These are phyloP conservation scores for Inga laurina DNA, from an alignment of 306 rosid species.

Conservation along the genomic window DNA sequence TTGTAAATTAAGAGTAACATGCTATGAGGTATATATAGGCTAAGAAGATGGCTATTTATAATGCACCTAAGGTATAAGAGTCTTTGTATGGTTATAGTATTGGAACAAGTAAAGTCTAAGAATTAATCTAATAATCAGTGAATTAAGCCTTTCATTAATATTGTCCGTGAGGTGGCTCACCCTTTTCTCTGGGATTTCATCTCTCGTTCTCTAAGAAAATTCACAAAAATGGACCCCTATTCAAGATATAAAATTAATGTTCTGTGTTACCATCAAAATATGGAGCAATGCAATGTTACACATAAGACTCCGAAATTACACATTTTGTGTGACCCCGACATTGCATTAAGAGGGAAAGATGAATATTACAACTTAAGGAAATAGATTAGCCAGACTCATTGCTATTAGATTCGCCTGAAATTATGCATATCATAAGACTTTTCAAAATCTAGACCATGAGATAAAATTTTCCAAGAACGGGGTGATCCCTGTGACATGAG, in stretches of 20 bases:
- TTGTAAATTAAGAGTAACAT: neutral
- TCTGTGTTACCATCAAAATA: neutral
- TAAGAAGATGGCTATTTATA: neutral
- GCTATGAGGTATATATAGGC: neutral
- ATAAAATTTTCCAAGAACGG: neutral
- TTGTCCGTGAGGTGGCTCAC: neutral
- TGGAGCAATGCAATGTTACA: neutral
- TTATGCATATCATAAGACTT: neutral
- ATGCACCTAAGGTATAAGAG: neutral
- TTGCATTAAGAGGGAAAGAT: neutral
- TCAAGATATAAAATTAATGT: too few species aligned
- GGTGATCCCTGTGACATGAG: neutral
- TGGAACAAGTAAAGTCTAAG: neutral
- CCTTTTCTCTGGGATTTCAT: neutral
- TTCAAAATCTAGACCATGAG: neutral
- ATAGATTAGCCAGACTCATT: neutral
- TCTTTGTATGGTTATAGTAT: neutral
- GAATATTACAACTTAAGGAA: neutral
- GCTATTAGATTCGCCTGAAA: neutral
- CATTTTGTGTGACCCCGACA: neutral
- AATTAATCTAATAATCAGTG: neutral
- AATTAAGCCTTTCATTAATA: neutral
- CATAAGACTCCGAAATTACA: neutral
- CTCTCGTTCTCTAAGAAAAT: neutral
- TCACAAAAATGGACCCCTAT: neutral